Base-by-base conservation (phyloP, 1,284 basidiomycete genomes). In the Neolentinus lepideus region DNA sequence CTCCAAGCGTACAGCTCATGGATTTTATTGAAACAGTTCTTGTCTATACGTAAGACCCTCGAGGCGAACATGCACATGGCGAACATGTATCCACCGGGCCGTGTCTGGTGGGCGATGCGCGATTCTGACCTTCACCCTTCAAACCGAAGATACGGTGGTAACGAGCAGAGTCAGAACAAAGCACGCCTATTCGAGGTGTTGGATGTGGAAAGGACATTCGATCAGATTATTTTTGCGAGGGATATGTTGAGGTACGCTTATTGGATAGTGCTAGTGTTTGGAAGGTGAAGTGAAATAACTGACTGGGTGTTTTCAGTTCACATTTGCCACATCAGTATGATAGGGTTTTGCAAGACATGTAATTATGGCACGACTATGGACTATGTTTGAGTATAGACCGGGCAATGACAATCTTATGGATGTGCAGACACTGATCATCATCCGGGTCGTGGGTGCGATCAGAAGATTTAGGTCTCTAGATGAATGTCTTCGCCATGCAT, bases 21-120 rank as follows among this genome's bases (percentile, higher is more conserved):
- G 29, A 6, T 58, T 24, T 54, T 33, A 9, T n/a, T 35, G 53
- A 36, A 48, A 33, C 57, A 90, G 89, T 88, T 91, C 64, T 71
- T 92, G 29, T 79, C 88, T 0, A 78, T 88, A 38, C 80, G 91
- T 27, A 91, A 90, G 73, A 90, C 90, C 2, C 75, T 93, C 0
- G 89, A 92, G 67, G 90, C 89, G 25, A 92, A 90, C 60, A 92
- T 93, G 90, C 80, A 82, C 53, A 81, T 79, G 71, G 73, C 82
- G 6, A 79, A 85, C 62, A 77, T 91, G 63, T 92, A 81, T 62
- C 91, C 91, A 2, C 87, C 90, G 0, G 91, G 91, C 1, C 79
- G 85, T 4, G 83, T 92, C 10, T 74, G 90, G 33, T 92, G 90
- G 85, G 87, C 85, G 3, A 74, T 92, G 63, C 78, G 84, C 54